Percentiles rank a stretch among this genome's conserved stretches.
phyloP scores from a whole-genome alignment of 2,329 filamentous ascomycete genomes.

The Fusarium floridanum region DNA sequence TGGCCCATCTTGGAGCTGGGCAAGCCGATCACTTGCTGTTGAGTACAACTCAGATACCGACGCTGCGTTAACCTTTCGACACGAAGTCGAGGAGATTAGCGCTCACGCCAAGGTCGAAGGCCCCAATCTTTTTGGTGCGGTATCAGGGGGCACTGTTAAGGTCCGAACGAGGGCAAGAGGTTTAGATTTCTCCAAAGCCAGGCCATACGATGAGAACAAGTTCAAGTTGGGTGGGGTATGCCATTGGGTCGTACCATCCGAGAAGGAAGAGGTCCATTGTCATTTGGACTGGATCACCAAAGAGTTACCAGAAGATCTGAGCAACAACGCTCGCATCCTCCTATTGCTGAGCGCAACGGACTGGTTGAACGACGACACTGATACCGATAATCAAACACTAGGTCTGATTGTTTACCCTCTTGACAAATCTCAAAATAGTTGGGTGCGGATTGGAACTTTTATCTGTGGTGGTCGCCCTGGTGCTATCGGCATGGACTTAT shows the following conservation, averaged over 20 bases:
- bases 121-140: background rate
- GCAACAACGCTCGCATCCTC: background rate
- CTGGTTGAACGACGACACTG: background rate
- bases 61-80: background rate
- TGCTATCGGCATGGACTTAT: background rate
- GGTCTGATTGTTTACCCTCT: background rate
- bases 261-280: background rate
- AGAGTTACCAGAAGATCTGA: background rate
- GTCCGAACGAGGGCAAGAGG: background rate
- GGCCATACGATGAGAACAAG: background rate
- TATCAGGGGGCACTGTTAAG: background rate
- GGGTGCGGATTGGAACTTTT: background rate
- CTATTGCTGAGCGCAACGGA: background rate
- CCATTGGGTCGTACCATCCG: background rate
- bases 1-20: constrained; percentile 1
- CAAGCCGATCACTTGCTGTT: background rate
- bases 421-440: background rate
- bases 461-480: background rate
- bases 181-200: background rate
- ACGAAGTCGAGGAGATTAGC: background rate
- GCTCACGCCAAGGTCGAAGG: background rate
- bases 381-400: background rate
- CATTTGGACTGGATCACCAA: background rate
- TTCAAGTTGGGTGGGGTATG: background rate
- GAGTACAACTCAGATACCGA: background rate